Conservation (phyloP, 495 filamentous ascomycete species). For the Aspergillus heteromorphus region DNA sequence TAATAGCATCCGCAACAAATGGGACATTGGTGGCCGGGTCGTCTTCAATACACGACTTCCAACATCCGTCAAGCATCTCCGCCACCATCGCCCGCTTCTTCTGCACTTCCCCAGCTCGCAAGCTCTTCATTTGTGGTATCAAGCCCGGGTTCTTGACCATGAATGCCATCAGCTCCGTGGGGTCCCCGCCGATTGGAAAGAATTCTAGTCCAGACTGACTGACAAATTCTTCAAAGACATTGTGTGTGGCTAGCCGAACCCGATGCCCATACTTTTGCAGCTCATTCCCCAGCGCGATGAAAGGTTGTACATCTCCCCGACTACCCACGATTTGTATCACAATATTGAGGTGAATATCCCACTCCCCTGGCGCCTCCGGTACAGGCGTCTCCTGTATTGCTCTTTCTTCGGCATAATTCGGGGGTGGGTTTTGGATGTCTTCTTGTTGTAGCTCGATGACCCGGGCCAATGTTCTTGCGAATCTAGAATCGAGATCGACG, state of each 20-base stretch:
- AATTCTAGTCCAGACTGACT: conserved; percentile 52
- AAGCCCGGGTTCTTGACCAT: conserved; percentile 54
- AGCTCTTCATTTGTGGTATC: conserved; percentile 41
- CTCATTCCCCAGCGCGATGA: conserved; percentile 48
- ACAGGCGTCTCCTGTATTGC: conserved; percentile 13
- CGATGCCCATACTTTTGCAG: conserved; percentile 44
- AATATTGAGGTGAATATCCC: conserved; percentile 35
- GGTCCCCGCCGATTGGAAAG: conserved; percentile 60
- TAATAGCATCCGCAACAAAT: conserved; percentile 62
- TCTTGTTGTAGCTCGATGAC: not conserved
- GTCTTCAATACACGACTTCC: conserved; percentile 57
- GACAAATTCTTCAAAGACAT: conserved; percentile 54
- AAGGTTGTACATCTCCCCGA: conserved; percentile 51
- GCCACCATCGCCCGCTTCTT: conserved; percentile 44
- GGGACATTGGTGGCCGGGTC: conserved; percentile 47
- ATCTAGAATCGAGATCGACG: conserved; percentile 8
- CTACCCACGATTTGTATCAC: conserved; percentile 52
- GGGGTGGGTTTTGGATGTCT: conserved; percentile 2
- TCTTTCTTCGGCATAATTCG: not conserved
- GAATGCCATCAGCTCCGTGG: conserved; percentile 57
- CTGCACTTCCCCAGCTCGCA: conserved; percentile 42
- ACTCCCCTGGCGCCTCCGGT: conserved; percentile 9
- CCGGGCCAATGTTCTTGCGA: conserved; percentile 6
- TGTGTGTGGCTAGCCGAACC: conserved; percentile 60
- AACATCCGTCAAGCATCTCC: conserved; percentile 59